Conservation (phyloP, 2,329 filamentous ascomycete species). For the Hypoxylon sp. region DNA sequence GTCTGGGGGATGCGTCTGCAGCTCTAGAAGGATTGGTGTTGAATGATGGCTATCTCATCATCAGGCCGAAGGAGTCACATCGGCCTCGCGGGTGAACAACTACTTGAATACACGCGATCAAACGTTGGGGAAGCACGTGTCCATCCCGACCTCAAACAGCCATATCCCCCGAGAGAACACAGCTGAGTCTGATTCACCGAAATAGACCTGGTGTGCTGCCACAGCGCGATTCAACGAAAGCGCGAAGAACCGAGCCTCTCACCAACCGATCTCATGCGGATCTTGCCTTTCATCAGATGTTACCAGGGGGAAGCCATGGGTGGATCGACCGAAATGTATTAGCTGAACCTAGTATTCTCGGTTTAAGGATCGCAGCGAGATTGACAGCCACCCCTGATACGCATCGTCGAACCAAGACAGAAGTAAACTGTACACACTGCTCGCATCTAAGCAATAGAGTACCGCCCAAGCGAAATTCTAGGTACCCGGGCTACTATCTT, state of each 20-base stretch:
- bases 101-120: neutral
- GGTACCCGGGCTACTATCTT: no score
- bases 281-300: slow-evolving; percentile 23
- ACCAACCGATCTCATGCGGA: slow-evolving; percentile 5
- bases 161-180: neutral
- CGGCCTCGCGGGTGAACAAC: no score
- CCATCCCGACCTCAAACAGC: neutral
- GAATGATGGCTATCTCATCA: no score
- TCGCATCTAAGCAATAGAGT: no score
- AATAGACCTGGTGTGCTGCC: neutral
- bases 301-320: neutral
- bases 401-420: no score
- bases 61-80: neutral
- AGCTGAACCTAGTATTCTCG: no score
- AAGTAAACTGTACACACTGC: no score
- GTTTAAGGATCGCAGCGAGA: no score
- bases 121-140: neutral
- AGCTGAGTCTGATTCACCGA: neutral
- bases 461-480: no score
- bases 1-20: no score
- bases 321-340: neutral
- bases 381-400: no score
- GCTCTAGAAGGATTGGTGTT: no score
- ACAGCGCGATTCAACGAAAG: slow-evolving; percentile 8
- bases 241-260: slow-evolving; percentile 16